Percentiles rank a stretch among this genome's conserved stretches.
Evolutionary conservation across 2,329 filamentous ascomycete genomes (phyloP).

Genomic region (Cladosporium sp.): DNA sequence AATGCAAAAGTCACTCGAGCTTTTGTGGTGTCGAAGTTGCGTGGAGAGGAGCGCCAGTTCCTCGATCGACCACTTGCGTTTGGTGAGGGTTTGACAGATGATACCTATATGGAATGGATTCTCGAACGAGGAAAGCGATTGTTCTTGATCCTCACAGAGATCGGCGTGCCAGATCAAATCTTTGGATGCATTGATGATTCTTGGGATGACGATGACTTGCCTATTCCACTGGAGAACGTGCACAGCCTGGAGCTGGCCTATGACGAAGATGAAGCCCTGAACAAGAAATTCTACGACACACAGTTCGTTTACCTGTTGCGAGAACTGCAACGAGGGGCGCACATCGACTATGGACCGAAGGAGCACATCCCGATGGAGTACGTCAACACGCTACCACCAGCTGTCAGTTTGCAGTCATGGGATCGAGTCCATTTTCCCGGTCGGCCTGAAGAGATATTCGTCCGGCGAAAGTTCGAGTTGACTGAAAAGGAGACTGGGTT

Average conservation of each 20-base stretch:
- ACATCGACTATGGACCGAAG: conserved; percentile 60
- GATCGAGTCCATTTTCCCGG: conserved; percentile 64
- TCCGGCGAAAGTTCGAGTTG: conserved; percentile 30
- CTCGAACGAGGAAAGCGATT: conserved; percentile 63
- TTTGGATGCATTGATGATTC: conserved; percentile 71
- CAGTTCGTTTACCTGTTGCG: conserved; percentile 70
- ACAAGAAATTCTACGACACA: conserved; percentile 64
- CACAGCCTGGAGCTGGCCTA: conserved; percentile 59
- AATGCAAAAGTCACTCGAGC: conserved; percentile 64
- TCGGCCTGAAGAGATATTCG: conserved; percentile 50
- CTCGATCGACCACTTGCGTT: conserved; percentile 62
- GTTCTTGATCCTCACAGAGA: conserved; percentile 67
- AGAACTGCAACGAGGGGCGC: conserved; percentile 56
- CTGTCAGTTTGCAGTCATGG: conserved; percentile 44
- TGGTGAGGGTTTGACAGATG: conserved; percentile 64
- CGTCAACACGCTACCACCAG: conserved; percentile 55
- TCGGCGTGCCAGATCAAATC: conserved; percentile 68
- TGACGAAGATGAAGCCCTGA: conserved; percentile 57
- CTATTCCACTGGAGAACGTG: conserved; percentile 62
- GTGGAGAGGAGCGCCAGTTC: conserved; percentile 58
- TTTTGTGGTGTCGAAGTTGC: conserved; percentile 63
- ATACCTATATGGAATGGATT: conserved; percentile 78
- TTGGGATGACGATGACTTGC: conserved; percentile 73
- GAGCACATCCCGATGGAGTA: conserved; percentile 68
- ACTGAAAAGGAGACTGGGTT: conserved; percentile 26